These are phyloP conservation scores for Cladosporium sphaerospermum DNA, from an alignment of 2,329 filamentous ascomycete genomes.

Conservation along the genomic window DNA sequence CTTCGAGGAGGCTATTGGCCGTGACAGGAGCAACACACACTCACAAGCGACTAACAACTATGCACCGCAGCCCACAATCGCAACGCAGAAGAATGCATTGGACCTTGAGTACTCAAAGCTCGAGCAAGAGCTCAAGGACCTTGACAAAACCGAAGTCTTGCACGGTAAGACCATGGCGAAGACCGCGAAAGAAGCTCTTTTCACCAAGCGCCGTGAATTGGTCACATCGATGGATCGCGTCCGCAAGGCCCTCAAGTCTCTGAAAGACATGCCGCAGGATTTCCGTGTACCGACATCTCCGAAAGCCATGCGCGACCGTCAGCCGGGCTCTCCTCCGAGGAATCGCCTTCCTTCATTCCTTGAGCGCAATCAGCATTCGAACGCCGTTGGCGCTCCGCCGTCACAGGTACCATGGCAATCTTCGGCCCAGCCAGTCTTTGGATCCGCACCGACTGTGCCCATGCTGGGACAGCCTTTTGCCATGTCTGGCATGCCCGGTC, in stretches of 20 bases:
- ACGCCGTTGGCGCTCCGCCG: neutral
- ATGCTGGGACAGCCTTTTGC: neutral
- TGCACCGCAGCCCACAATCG: slow-evolving; percentile 19
- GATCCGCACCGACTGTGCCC: neutral
- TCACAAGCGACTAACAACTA: neutral
- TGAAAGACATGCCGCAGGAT: slow-evolving; percentile 21
- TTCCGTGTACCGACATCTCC: slow-evolving; percentile 21
- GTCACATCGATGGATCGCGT: slow-evolving; percentile 29
- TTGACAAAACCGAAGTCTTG: slow-evolving; percentile 34
- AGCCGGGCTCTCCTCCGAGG: slow-evolving; percentile 19
- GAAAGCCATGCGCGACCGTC: slow-evolving; percentile 17
- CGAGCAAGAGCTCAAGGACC: slow-evolving; percentile 30
- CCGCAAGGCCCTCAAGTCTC: slow-evolving; percentile 29
- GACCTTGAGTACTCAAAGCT: slow-evolving; percentile 33
- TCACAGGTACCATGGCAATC: neutral
- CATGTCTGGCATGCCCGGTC: slow-evolving; percentile 10
- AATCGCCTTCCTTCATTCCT: slow-evolving; percentile 21
- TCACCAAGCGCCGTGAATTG: slow-evolving; percentile 29
- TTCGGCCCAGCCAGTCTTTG: neutral
- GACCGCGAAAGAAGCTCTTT: slow-evolving; percentile 26
- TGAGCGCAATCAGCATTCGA: slow-evolving; percentile 15
- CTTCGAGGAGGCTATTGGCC: slow-evolving; percentile 5
- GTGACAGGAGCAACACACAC: neutral
- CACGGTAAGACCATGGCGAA: slow-evolving; percentile 29
- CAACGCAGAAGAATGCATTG: slow-evolving; percentile 29